phyloP scores from a whole-genome alignment of 108 stramenopile species.

The Parietichytrium sp. region DNA sequence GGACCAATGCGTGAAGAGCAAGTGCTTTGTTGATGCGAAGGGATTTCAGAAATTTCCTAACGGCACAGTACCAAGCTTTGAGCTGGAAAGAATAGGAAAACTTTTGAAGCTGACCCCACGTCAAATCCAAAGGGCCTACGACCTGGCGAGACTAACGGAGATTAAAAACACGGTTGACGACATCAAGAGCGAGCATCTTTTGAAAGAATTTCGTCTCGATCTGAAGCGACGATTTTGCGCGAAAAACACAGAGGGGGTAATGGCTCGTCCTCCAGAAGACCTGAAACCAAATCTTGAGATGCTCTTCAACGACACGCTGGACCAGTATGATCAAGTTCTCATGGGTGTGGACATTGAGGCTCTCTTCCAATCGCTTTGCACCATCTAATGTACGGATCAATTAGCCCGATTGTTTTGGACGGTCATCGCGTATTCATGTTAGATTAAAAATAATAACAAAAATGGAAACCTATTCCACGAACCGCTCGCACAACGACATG shows the following conservation, averaged over 20 bases:
- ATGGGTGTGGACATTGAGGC: too few relatives aligned
- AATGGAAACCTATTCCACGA: too few relatives aligned
- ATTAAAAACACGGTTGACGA: neutral
- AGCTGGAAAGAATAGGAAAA: neutral
- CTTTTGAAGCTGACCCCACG: neutral
- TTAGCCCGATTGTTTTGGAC: too few relatives aligned
- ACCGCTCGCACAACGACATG: too few relatives aligned
- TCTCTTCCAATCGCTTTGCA: too few relatives aligned
- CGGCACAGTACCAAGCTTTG: neutral
- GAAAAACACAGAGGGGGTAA: neutral
- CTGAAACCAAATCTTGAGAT: conserved; percentile 5
- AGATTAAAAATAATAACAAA: too few relatives aligned
- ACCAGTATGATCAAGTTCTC: too few relatives aligned
- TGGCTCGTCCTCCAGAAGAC: neutral
- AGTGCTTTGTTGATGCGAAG: neutral
- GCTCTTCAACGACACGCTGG: neutral
- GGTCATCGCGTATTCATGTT: too few relatives aligned
- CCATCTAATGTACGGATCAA: too few relatives aligned
- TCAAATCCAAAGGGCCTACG: neutral
- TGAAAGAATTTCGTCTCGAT: neutral
- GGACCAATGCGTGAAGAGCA: neutral
- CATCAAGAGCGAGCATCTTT: neutral
- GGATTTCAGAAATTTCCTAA: too few relatives aligned
- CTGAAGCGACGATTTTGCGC: neutral
- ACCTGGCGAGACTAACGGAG: neutral